Base-by-base conservation (phyloP, 2,329 filamentous ascomycete species). In the Lachnellula hyalina region DNA sequence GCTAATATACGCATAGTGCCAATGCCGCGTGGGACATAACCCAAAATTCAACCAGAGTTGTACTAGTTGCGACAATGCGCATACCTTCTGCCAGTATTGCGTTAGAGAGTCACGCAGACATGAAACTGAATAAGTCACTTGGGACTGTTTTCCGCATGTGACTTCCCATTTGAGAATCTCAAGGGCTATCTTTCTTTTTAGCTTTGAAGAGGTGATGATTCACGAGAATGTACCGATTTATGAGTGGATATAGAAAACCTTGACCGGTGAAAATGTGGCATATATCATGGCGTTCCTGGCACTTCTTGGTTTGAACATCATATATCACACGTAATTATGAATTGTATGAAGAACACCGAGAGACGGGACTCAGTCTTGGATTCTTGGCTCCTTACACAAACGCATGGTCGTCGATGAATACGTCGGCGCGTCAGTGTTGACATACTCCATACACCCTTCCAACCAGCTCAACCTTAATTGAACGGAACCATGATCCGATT, bases 21-120 rank as follows among this genome's bases (percentile, higher is more conserved):
- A 62, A 42, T 65, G 63, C 48, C 19, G 50, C 5, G 46, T 52
- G n/a, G 52, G 42, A 32, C 54, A 59, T 12, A 63, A 62, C 28
- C 51, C 56, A 7, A 55, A 47, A 46, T 47, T 61, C 34, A 48
- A 60, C 17, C 45, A 46, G n/a, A 56, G 49, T 8, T 63, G 60
- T 28, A 53, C 47, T 4, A 50, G 44, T 40, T 63, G 59, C 48
- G 23, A 50, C 5, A 54, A 54, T 36, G 45, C 34, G 15, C 62
- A 64, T 48, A 19, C 38, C 11, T 61, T 61, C 44, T 65, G 62
- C 17, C 34, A 45, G 14, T 47, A 52, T 38, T 63, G 60, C 35
- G 25, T 25, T 5, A 17, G 14, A 11, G 48, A 55, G 15, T 23
- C 19, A 44, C 17, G 41, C n/a, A 19, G n/a, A 23, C 35, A n/a